Evolutionary conservation across 2,329 filamentous ascomycete genomes (phyloP).

Genomic region (Leptographium lundbergii): DNA sequence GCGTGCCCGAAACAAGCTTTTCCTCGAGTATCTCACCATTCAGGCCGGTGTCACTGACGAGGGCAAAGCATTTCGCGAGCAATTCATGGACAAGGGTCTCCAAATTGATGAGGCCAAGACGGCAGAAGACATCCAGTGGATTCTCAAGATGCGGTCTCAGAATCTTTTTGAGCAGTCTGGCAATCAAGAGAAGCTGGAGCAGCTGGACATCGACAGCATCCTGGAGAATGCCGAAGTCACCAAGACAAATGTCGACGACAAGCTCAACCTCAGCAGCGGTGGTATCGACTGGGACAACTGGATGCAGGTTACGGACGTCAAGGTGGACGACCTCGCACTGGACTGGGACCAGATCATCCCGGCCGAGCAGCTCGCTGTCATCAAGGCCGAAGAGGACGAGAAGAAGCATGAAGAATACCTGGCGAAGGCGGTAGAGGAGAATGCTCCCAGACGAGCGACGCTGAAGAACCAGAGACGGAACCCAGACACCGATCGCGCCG

Average conservation of each 20-base stretch:
- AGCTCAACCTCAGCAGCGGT: slow-evolving; percentile 82
- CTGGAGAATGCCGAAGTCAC: slow-evolving; percentile 95
- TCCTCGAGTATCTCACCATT: slow-evolving; percentile 94
- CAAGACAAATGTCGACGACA: slow-evolving; percentile 88
- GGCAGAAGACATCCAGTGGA: slow-evolving; percentile 88
- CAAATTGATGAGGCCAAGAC: slow-evolving; percentile 73
- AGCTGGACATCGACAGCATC: slow-evolving; percentile 94
- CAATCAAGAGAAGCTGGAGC: slow-evolving; percentile 92
- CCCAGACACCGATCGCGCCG: slow-evolving; percentile 45
- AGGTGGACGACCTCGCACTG: slow-evolving; percentile 66
- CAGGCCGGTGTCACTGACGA: slow-evolving; percentile 95
- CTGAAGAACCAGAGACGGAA: slow-evolving; percentile 41
- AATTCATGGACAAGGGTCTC: slow-evolving; percentile 66
- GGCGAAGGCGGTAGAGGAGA: slow-evolving; percentile 70
- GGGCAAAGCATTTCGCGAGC: slow-evolving; percentile 61
- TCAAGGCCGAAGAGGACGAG: slow-evolving; percentile 81
- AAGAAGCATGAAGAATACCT: slow-evolving; percentile 75
- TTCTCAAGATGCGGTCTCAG: slow-evolving; percentile 94
- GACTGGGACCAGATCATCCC: slow-evolving; percentile 99
- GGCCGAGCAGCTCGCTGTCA: slow-evolving; percentile 75
- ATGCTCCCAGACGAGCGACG: slow-evolving; percentile 64
- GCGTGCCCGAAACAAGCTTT: slow-evolving; percentile 89
- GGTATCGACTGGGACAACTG: slow-evolving; percentile 82
- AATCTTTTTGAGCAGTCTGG: slow-evolving; percentile 98
- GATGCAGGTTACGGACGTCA: slow-evolving; percentile 95